Evolutionary conservation across 2,329 filamentous ascomycete species (phyloP).

Genomic region (Fusarium concolor): DNA sequence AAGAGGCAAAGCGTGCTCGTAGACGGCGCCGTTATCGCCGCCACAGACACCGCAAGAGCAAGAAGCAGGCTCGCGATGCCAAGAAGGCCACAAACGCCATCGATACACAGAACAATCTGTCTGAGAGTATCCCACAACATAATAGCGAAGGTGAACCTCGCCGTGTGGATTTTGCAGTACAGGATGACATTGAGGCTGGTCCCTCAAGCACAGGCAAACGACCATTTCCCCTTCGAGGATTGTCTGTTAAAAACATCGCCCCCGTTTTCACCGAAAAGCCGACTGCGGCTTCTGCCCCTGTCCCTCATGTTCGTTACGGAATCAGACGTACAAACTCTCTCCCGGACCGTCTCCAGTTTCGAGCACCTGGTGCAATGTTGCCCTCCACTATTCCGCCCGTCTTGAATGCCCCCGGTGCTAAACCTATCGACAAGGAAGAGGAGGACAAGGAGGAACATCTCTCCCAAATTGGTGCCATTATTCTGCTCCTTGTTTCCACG

Average conservation of each 20-base stretch:
- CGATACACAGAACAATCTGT: constrained; percentile 50
- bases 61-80: constrained; percentile 56
- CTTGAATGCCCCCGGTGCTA: constrained; percentile 47
- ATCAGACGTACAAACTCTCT: constrained; percentile 80
- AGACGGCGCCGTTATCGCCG: constrained; percentile 54
- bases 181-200: constrained; percentile 39
- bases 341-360: constrained; percentile 70
- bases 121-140: constrained; percentile 32
- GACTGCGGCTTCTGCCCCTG: constrained; percentile 55
- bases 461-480: constrained; percentile 66
- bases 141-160: constrained; percentile 58
- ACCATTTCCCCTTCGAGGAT: constrained; percentile 68
- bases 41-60: constrained; percentile 55
- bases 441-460: constrained; percentile 60
- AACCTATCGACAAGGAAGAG: constrained; percentile 41
- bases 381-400: constrained; percentile 59
- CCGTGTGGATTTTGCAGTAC: constrained; percentile 69
- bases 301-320: constrained; percentile 70
- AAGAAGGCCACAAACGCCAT: constrained; percentile 39
- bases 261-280: constrained; percentile 73
- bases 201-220: constrained; percentile 47
- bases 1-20: constrained; percentile 51
- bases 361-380: constrained; percentile 63
- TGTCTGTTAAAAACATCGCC: constrained; percentile 75
- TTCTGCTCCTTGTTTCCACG: constrained; percentile 73